Evolutionary conservation across 2,329 filamentous ascomycete species (phyloP).

Genomic region (Pestalotiopsis sp.): DNA sequence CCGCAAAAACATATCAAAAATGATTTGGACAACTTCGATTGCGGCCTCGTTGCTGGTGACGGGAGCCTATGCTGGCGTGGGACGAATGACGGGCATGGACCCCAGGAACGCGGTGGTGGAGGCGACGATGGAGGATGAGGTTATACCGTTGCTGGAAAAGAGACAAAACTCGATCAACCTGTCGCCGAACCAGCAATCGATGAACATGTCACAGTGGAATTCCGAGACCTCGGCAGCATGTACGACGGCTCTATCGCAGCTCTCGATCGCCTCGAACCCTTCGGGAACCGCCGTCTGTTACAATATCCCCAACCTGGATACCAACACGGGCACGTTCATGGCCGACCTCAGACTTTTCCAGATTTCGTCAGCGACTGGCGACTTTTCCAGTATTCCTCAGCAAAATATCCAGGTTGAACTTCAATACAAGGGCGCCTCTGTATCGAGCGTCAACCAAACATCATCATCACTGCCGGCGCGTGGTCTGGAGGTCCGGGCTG

Average conservation of each 20-base stretch:
- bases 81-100: slow-evolving; percentile 12
- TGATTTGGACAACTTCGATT: slow-evolving; percentile 39
- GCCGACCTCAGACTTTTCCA: slow-evolving; percentile 78
- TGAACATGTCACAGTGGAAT: slow-evolving; percentile 62
- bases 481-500: slow-evolving; percentile 21
- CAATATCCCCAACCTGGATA: slow-evolving; percentile 74
- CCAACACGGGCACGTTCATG: slow-evolving; percentile 69
- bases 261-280: slow-evolving; percentile 67
- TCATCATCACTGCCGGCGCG: not conserved
- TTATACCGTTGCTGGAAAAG: slow-evolving; percentile 11
- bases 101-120: slow-evolving; percentile 10
- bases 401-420: slow-evolving; percentile 58
- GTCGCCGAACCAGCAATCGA: slow-evolving; percentile 38
- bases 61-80: slow-evolving; percentile 36
- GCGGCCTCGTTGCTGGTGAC: slow-evolving; percentile 37
- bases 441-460: slow-evolving; percentile 42
- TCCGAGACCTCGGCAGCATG: slow-evolving; percentile 61
- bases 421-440: slow-evolving; percentile 56
- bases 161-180: slow-evolving; percentile 17
- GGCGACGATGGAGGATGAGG: slow-evolving; percentile 7
- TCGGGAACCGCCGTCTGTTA: slow-evolving; percentile 82
- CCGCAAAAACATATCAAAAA: slow-evolving; percentile 23
- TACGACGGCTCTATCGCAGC: slow-evolving; percentile 51
- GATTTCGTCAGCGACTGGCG: slow-evolving; percentile 60
- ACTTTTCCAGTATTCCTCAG: slow-evolving; percentile 53